phyloP scores from a whole-genome alignment of 805 yeast species.

The Metschnikowia koreensis region DNA sequence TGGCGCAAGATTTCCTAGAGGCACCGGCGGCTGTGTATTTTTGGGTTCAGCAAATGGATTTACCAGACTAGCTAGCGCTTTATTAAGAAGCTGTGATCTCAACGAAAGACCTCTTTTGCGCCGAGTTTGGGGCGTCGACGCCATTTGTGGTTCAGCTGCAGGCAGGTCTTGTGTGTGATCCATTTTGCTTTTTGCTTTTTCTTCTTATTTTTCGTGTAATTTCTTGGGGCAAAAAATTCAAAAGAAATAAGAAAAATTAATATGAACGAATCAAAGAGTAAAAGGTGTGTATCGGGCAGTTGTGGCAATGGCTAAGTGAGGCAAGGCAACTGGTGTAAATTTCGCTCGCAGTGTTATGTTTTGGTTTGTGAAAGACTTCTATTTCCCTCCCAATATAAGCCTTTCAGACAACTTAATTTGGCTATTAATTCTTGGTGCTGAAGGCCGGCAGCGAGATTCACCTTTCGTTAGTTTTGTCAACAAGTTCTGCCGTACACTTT shows the following conservation, averaged over 20 bases:
- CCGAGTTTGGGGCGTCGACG: conserved; percentile 23
- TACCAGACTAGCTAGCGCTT: conserved; percentile 24
- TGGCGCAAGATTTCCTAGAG: conserved; percentile 4
- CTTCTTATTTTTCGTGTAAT: not conserved
- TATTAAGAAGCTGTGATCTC: conserved; percentile 63
- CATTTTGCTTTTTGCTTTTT: not conserved
- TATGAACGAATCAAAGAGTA: too few relatives aligned
- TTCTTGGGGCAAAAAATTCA: too few relatives aligned
- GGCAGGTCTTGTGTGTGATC: not conserved
- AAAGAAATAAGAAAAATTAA: too few relatives aligned
- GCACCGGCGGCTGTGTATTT: conserved; percentile 6
- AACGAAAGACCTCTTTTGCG: conserved; percentile 66
- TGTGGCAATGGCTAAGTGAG: too few relatives aligned
- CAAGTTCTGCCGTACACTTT: not conserved
- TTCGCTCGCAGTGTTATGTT: not conserved
- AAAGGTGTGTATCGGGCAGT: too few relatives aligned
- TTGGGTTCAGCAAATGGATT: conserved; percentile 25
- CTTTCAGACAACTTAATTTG: not conserved
- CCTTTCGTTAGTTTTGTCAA: not conserved
- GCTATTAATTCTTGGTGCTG: not conserved
- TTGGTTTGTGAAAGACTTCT: too few relatives aligned
- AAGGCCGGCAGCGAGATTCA: not conserved
- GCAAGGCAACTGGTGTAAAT: not conserved
- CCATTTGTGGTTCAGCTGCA: not conserved
- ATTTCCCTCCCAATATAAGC: not conserved